Base-by-base conservation (phyloP, 83 land plant species). In the Diphasiastrum complanatum region DNA sequence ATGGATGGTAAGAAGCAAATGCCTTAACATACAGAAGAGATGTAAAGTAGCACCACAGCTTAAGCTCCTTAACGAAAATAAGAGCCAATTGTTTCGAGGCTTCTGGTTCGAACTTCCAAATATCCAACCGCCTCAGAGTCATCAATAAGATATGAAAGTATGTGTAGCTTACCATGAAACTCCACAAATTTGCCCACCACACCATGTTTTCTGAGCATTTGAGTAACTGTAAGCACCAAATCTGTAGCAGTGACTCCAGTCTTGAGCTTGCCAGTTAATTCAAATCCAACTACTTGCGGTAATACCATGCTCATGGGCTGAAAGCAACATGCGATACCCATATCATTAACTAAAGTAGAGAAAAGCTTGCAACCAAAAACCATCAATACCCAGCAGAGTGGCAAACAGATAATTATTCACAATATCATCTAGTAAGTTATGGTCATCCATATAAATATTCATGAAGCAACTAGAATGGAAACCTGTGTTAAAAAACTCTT, bases 221-320 rank as follows among this genome's bases (percentile, higher is more conserved):
- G 99, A 6, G 99, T 93, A 26, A 89, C 91, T 41, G 99, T 93
- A 36, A 93, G 80, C 51, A 93, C 99, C 78, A 93, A 69, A 65
- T 93, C 99, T 48, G 99, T 93, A 33, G 99, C 99, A n/a, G 99
- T 89, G 30, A 93, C 96, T 38, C 99, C 99, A 65, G 81, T 61
- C 4, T 69, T 67, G 68, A 93, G 65, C 47, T 83, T 93, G 22
- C 99, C 99, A 47, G 59, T 48, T 63, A 93, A 75, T 63, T 86
- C 85, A 53, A 93, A 93, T 6, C 99, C 99, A 67, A 93, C 99
- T 62, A 93, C 99, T 40, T 89, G 87, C 27, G 96, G 99, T 61
- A 93, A 77, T 3, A 93, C 99, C 99, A 93, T 93, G 58, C 96
- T 89, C 99, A 93, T 93, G 20, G 99, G 96, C 96, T 93, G 83